Evolutionary conservation across 768 basidiomycete species (phyloP).

Genomic region (Grammothele lineata): DNA sequence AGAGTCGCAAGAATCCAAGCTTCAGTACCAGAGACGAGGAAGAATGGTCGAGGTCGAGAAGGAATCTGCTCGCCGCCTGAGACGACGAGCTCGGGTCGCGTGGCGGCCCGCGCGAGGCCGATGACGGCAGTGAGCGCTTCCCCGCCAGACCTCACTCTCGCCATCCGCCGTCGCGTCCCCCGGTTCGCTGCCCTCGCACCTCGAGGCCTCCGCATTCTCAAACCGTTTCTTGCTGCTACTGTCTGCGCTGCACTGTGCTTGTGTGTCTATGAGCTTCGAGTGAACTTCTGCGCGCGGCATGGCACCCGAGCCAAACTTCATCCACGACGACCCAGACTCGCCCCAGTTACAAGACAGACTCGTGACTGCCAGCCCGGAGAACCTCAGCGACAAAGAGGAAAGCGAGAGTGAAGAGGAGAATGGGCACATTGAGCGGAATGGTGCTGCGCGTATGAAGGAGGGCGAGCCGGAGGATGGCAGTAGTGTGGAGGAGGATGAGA

Average conservation of each 20-base stretch:
- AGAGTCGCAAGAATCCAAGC: not conserved
- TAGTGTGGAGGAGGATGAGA: constrained; percentile 18
- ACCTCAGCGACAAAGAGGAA: constrained; percentile 1
- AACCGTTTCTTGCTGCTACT: not conserved
- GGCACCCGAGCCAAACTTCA: no score
- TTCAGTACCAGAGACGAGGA: not conserved
- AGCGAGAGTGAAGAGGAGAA: not conserved
- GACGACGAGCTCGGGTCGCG: not conserved
- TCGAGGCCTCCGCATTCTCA: no score
- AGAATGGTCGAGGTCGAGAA: not conserved
- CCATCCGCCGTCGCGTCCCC: no score
- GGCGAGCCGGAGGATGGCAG: constrained; percentile 42
- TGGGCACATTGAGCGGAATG: constrained; percentile 14
- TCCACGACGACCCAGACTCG: not conserved
- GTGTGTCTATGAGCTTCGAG: not conserved
- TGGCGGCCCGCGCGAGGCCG: not conserved
- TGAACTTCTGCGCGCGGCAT: no score
- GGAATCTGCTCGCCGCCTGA: not conserved
- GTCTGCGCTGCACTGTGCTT: not conserved
- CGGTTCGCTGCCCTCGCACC: not conserved
- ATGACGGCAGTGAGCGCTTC: no score
- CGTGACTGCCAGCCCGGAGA: constrained; percentile 13
- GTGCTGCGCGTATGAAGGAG: constrained; percentile 17
- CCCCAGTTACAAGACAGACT: not conserved
- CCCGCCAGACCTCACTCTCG: no score